Conservation (phyloP, 1,139 yeast species). For the Eremothecium sinecaudum region DNA sequence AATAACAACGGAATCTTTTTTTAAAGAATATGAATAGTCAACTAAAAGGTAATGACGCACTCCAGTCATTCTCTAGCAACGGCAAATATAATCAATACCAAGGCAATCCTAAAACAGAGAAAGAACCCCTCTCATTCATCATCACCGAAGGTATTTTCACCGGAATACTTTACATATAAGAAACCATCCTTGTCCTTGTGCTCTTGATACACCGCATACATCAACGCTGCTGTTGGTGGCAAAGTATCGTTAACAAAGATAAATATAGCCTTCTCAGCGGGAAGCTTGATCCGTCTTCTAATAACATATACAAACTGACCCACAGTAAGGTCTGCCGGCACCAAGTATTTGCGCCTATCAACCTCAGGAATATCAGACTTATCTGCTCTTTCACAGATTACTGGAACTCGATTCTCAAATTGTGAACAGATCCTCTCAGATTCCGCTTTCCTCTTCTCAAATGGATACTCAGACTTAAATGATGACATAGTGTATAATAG, state of each 20-base stretch:
- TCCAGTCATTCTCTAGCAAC: no score
- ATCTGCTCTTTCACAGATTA: constrained; percentile 94
- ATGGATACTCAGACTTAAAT: constrained; percentile 31
- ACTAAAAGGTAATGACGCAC: no score
- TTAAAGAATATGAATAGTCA: no score
- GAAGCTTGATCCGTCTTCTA: constrained; percentile 89
- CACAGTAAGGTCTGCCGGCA: constrained; percentile 91
- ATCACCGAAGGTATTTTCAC: constrained; percentile 71
- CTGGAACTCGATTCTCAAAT: constrained; percentile 89
- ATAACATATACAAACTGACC: constrained; percentile 97
- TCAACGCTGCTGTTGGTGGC: constrained; percentile 95
- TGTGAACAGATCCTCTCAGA: constrained; percentile 85
- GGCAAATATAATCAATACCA: no score
- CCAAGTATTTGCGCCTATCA: constrained; percentile 93
- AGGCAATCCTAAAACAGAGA: no score
- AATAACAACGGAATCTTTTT: background rate
- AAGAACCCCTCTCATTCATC: background rate
- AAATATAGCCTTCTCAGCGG: constrained; percentile 96
- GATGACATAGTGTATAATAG: constrained; percentile 16
- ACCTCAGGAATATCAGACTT: constrained; percentile 93
- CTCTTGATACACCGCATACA: constrained; percentile 90
- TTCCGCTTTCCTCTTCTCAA: constrained; percentile 92
- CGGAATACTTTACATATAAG: constrained; percentile 83
- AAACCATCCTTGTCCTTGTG: constrained; percentile 97
- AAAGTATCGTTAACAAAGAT: constrained; percentile 92